Percentiles rank a stretch among this genome's conserved stretches.
These are phyloP conservation scores for Passiflora organensis DNA, from an alignment of 345 rosid species.

Conservation along the genomic window DNA sequence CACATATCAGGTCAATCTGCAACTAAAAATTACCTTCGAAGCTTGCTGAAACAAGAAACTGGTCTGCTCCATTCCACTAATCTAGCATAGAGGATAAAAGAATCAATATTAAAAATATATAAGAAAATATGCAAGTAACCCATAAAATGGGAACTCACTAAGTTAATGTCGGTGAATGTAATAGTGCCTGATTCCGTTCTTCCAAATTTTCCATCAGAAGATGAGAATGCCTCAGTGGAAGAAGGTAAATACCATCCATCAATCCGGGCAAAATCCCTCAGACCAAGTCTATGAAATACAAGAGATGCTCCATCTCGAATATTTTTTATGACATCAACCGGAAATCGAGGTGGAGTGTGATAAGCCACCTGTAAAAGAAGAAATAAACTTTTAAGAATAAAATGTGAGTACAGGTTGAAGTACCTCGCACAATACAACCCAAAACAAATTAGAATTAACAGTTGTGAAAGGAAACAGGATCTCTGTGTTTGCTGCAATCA, in stretches of 20 bases:
- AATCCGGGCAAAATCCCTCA: constrained; percentile 85
- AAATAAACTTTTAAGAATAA: constrained; percentile 9
- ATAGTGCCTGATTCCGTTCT: constrained; percentile 40
- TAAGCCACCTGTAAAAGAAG: constrained; percentile 66
- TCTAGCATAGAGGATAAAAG: constrained; percentile 37
- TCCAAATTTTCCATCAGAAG: constrained; percentile 42
- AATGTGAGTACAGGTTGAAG: no score
- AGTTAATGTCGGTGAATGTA: constrained; percentile 79
- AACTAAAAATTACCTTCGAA: constrained; percentile 55
- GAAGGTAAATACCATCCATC: constrained; percentile 96
- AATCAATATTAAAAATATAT: constrained; percentile 1
- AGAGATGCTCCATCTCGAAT: constrained; percentile 82
- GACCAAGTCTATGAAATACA: constrained; percentile 64
- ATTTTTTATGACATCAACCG: constrained; percentile 53
- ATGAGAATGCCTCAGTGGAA: constrained; percentile 30
- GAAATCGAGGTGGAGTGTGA: constrained; percentile 96
- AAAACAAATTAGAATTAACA: no score
- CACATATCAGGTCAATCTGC: no score
- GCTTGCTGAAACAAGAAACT: constrained; percentile 98
- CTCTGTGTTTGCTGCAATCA: no score
- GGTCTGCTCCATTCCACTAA: constrained; percentile 99
- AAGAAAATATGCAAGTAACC: constrained; percentile 1
- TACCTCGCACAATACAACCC: no score
- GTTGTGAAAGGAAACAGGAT: no score
- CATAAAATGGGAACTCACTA: constrained; percentile 33